Base-by-base conservation (phyloP, 2,329 filamentous ascomycete genomes). In the Pseudocercospora macadamiae region DNA sequence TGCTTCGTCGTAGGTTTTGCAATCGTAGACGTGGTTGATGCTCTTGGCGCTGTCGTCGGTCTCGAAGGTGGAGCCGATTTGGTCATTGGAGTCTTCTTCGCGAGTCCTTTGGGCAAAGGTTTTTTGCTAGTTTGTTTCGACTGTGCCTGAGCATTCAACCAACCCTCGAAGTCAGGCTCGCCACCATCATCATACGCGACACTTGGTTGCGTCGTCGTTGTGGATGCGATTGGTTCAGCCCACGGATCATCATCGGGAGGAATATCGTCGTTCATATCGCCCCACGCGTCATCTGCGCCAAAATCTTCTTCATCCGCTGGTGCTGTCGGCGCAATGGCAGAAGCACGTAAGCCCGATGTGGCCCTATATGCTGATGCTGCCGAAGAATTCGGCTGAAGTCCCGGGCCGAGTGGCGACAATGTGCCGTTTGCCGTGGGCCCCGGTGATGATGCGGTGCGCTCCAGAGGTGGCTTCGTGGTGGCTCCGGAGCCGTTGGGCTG, bases 151-250 rank as follows among this genome's bases (percentile, higher is more conserved):
- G 93, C 92, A 10, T 91, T 92, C 19, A 97, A 76, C 93, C 95
- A 97, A 4, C 92, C 93, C 4, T 92, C 93, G 75, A 99, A 97
- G 74, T 97, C 95, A 0, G 93, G 93, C 73, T 99, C 93, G 2
- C 88, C 87, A 23, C 89, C 87, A 66, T 96, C 92, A 59, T 93
- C 90, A 64, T 89, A 93, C 0, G 88, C 82, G 5, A 70, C 82
- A 37, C 47, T 67, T 14, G 66, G 28, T 30, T 34, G 56, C 42
- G 19, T 59, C 55, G 19, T 37, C 32, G 72, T 14, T 59, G 62
- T 51, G 47, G 67, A 60, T 34, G 67, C 28, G 23, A 54, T 23
- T 4, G 60, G 42, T 19, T 63, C 64, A 19, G 57, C 55, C 60
- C 60, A 64, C 7, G 60, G 54, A 23, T 57, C 58, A n/a, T 60